Evolutionary conservation across 2,329 filamentous ascomycete species (phyloP).

Genomic region (Penicillium fuscoglaucum): DNA sequence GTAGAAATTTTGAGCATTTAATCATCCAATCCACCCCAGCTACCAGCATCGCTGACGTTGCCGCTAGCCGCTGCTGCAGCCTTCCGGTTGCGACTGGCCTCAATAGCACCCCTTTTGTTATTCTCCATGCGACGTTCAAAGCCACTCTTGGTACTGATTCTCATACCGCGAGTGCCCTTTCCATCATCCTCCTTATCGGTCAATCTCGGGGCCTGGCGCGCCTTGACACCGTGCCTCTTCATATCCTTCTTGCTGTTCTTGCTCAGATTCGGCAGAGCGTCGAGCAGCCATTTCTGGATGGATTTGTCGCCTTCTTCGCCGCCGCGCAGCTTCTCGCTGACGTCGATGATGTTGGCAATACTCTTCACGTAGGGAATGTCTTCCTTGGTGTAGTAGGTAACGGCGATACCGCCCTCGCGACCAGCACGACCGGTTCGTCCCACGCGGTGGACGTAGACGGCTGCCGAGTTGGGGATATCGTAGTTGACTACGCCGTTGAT

Average conservation of each 20-base stretch:
- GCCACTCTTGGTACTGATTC: constrained; percentile 67
- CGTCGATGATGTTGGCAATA: constrained; percentile 88
- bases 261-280: constrained; percentile 77
- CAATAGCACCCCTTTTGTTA: constrained; percentile 47
- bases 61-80: constrained; percentile 22
- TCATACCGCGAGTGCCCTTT: constrained; percentile 46
- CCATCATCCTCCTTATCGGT: constrained; percentile 48
- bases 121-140: constrained; percentile 50
- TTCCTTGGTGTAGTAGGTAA: constrained; percentile 94
- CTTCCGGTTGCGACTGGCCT: constrained; percentile 42
- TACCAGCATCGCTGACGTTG: constrained; percentile 34
- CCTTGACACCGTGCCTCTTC: constrained; percentile 78
- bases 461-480: constrained; percentile 88
- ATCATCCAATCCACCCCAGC: constrained; percentile 44
- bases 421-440: constrained; percentile 89
- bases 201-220: constrained; percentile 52
- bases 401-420: constrained; percentile 79
- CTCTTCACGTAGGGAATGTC: constrained; percentile 88
- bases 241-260: constrained; percentile 83
- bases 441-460: constrained; percentile 88
- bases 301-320: constrained; percentile 52
- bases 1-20: constrained; percentile 20
- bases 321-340: constrained; percentile 69
- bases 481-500: constrained; percentile 98
- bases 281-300: constrained; percentile 82